phyloP scores from a whole-genome alignment of 2,329 filamentous ascomycete species.

The Hypomyces rosellus region DNA sequence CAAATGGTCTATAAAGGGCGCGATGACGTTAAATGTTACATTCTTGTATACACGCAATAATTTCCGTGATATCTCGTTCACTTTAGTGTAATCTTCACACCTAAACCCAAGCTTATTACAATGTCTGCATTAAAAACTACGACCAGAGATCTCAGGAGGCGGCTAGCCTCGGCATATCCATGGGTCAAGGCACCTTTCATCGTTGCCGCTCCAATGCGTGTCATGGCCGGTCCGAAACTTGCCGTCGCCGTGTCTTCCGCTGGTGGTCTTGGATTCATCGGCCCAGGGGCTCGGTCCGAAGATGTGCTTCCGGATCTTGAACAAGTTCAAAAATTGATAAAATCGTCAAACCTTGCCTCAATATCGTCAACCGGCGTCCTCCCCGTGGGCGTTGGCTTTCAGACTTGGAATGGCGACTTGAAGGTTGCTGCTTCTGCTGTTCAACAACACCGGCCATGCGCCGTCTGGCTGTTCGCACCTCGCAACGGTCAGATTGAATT shows the following conservation, averaged over 20 bases:
- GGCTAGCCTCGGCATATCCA: conserved; percentile 16
- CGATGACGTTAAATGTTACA: no score
- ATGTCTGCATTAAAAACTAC: conserved; percentile 5
- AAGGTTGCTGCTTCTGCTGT: conserved; percentile 24
- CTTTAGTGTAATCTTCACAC: no score
- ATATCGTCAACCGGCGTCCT: conserved; percentile 4
- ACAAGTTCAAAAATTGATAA: conserved; percentile 19
- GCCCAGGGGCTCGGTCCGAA: conserved; percentile 29
- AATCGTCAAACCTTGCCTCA: conserved; percentile 11
- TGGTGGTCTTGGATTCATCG: conserved; percentile 56
- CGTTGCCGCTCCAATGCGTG: conserved; percentile 61
- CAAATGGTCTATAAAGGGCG: no score
- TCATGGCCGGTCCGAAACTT: conserved; percentile 49
- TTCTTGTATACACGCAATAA: no score
- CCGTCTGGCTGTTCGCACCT: conserved; percentile 44
- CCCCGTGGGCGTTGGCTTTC: conserved; percentile 42
- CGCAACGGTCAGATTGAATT: conserved; percentile 28
- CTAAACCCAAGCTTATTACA: not conserved
- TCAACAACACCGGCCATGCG: conserved; percentile 26
- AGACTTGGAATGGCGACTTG: conserved; percentile 39
- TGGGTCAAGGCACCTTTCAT: conserved; percentile 43
- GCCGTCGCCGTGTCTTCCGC: conserved; percentile 61
- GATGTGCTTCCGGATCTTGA: conserved; percentile 26
- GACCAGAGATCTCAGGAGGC: not conserved
- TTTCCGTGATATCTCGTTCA: no score